phyloP scores from a whole-genome alignment of 306 rosid genomes.

The Dryas alaskensis region DNA sequence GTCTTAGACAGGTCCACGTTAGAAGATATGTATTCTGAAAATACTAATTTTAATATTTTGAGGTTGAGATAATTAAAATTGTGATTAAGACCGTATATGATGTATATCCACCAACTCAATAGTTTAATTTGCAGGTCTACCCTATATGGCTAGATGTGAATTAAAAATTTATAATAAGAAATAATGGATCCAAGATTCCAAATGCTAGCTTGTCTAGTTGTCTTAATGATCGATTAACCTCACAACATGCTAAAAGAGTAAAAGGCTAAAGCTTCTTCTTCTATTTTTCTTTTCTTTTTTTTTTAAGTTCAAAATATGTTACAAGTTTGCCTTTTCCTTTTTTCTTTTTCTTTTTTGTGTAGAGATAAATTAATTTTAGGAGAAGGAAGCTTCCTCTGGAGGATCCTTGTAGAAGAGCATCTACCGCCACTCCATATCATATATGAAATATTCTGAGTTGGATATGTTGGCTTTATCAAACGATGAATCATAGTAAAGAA shows the following conservation, averaged over 20 bases:
- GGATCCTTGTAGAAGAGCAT: no score
- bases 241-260: not conserved
- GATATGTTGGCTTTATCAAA: not conserved
- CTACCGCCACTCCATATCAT: no score
- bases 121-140: not conserved
- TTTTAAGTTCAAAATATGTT: no score
- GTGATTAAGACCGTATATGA: slow-evolving; percentile 16
- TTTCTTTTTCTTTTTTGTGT: no score
- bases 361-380: not conserved
- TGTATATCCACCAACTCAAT: slow-evolving; percentile 12
- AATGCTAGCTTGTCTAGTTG: not conserved
- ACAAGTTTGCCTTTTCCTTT: no score
- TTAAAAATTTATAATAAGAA: no score
- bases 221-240: not conserved
- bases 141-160: not conserved
- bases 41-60: not conserved
- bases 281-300: no score
- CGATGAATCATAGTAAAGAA: not conserved
- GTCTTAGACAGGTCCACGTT: slow-evolving; percentile 13
- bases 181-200: not conserved
- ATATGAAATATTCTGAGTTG: not conserved
- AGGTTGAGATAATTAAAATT: not conserved
- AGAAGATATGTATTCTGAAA: not conserved
- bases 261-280: no score
- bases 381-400: not conserved